Evolutionary conservation across 2,329 filamentous ascomycete species (phyloP).

Genomic region (Podosphaera fusca): DNA sequence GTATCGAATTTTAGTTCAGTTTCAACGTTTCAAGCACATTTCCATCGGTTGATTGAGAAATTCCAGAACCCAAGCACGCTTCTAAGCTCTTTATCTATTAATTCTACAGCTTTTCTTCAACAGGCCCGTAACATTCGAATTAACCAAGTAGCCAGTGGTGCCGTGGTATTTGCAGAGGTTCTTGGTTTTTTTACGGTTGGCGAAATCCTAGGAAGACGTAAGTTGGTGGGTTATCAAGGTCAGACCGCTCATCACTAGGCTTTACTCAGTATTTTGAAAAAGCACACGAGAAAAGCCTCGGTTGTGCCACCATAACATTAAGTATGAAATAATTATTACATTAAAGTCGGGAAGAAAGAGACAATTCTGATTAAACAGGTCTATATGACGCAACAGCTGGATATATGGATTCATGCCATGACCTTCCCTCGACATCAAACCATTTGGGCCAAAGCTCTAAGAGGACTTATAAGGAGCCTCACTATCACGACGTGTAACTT

Average conservation of each 20-base stretch:
- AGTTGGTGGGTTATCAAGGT: slow-evolving; percentile 81
- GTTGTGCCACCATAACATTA: neutral
- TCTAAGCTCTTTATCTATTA: slow-evolving; percentile 22
- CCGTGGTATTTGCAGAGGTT: slow-evolving; percentile 64
- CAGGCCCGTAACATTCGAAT: slow-evolving; percentile 45
- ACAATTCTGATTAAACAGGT: neutral
- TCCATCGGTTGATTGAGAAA: slow-evolving; percentile 49
- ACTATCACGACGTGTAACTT: no score
- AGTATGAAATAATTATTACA: neutral
- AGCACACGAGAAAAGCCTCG: neutral
- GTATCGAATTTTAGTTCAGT: slow-evolving; percentile 33
- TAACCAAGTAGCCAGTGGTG: slow-evolving; percentile 46
- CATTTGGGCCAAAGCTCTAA: no score
- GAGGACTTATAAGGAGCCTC: no score
- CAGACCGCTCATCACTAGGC: slow-evolving; percentile 34
- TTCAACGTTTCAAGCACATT: slow-evolving; percentile 68
- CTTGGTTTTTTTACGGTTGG: slow-evolving; percentile 95
- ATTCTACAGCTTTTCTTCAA: slow-evolving; percentile 31
- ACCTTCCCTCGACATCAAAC: no score
- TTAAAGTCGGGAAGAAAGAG: neutral
- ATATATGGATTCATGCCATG: no score
- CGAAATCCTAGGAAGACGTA: slow-evolving; percentile 88
- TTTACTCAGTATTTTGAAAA: neutral
- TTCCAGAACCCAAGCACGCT: slow-evolving; percentile 44
- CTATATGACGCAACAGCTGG: neutral